Evolutionary conservation across 2,329 filamentous ascomycete species (phyloP), one percentile per base, ranked within the genome.

Genomic region (Waltergamsia citrina): DNA sequence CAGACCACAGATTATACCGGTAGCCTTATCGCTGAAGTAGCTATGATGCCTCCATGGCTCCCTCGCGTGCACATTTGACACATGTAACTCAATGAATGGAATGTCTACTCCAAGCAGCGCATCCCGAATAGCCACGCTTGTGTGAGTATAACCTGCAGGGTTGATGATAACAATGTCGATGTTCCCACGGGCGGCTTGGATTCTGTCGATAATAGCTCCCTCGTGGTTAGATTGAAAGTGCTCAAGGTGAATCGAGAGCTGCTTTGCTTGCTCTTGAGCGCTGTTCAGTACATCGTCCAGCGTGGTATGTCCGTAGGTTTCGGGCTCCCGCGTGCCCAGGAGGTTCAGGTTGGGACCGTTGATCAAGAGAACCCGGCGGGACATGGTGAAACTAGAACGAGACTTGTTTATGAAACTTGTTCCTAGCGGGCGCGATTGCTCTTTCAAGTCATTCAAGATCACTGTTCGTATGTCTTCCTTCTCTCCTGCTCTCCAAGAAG

Each of bases 341-440:
- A 88, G 77, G 59, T 87, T 87, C 46, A 88, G 78, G 54, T 88
- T 88, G 21, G 82, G 81, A n/a, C 83, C 82, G 56, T 86, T 86
- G 62, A 87, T 76, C 43, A 86, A 66, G 45, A 86, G 76, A 50
- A 86, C 76, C 35, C 48, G 53, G 37, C 55, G 57, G 21, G 56
- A 38, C 54, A 62, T 63, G 34, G 8, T 30, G 17, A 17, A 5
- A 26, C 7, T 29, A n/a, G n/a, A n/a, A n/a, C n/a, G n/a, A n/a
- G n/a, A n/a, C n/a, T n/a, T n/a, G n/a, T n/a, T n/a, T n/a, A n/a
- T n/a, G n/a, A n/a, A n/a, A n/a, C n/a, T n/a, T n/a, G n/a, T n/a
- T n/a, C n/a, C n/a, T n/a, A n/a, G n/a, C n/a, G n/a, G n/a, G n/a
- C n/a, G n/a, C n/a, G n/a, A n/a, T n/a, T n/a, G n/a, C n/a, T n/a